Base-by-base conservation (phyloP, 2,329 filamentous ascomycete species). In the Phyllosticta citribraziliensis region DNA sequence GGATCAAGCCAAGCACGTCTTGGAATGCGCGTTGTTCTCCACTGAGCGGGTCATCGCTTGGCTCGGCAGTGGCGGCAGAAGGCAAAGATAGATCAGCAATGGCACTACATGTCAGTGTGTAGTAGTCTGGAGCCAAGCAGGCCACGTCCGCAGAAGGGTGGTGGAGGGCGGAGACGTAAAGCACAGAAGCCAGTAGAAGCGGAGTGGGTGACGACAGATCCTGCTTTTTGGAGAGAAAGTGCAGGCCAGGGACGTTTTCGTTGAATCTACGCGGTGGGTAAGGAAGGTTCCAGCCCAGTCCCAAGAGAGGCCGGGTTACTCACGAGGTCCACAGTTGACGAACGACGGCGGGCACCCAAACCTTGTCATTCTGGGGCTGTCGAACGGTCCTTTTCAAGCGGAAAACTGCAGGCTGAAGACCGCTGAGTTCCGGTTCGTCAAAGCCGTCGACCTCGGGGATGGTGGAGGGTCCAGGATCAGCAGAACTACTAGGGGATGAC, bases 161-260 rank as follows among this genome's bases (percentile, higher is more conserved):
- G 68, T 76, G 35, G 67, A 78, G 67, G 69, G 77, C 55, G 6
- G 64, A 64, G 19, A 65, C 64, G 66, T 78, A 78, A 0, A 79
- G 70, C 59, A 79, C 78, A 0, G 77, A 72, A 2, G 76, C 76
- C 5, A 79, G 66, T 10, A 79, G 69, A 1, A 79, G 67, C 1
- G 77, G 77, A 14, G 70, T 72, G 0, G 77, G 77, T 0, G 72
- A 70, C 0, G 76, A 78, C 30, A 78, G 78, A 0, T 69, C 75
- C 64, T 76, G 73, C 33, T 74, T 77, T 20, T 70, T 72, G 0
- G 77, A 76, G 11, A 79, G 69, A 56, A 79, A 79, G 63, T 79
- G 77, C 2, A 79, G 65, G 0, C 75, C 75, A 0, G 75, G 76
- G 72, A 78, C 77, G 35, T 72, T 75, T 33, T 76, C 74, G 61